phyloP scores from a whole-genome alignment of 169 alveolate species.

The Plasmodium gallinaceum region DNA sequence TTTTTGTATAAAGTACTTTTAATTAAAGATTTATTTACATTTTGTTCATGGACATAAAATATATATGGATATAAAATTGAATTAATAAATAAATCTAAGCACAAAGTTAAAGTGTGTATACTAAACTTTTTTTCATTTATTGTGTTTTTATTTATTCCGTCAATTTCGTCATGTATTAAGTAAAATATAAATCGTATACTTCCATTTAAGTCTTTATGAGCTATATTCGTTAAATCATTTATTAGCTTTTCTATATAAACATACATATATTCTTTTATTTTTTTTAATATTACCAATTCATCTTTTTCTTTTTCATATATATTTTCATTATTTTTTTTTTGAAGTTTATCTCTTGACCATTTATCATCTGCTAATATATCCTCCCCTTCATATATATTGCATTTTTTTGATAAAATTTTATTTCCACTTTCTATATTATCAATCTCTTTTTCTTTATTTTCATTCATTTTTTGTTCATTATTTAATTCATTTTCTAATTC shows the following conservation, averaged over 20 bases:
- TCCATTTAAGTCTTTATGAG: conserved; percentile 61
- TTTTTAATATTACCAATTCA: conserved; percentile 33
- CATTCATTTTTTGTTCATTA: neutral
- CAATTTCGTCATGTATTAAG: conserved; percentile 69
- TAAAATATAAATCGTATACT: conserved; percentile 64
- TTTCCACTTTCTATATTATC: neutral
- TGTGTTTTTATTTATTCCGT: conserved; percentile 33
- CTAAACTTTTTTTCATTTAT: conserved; percentile 46
- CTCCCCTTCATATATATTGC: neutral
- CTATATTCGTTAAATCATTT: conserved; percentile 56
- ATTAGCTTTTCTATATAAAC: conserved; percentile 57
- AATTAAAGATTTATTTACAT: neutral
- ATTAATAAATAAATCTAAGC: conserved; percentile 58
- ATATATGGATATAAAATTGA: conserved; percentile 64
- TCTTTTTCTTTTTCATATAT: conserved; percentile 31
- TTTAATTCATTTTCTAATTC: neutral
- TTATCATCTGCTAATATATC: neutral
- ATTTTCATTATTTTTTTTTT: neutral
- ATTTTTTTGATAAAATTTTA: neutral
- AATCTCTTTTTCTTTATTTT: neutral
- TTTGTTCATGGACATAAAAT: conserved; percentile 58
- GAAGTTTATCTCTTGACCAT: neutral
- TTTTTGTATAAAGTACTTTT: conserved; percentile 26
- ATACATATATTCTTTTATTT: conserved; percentile 58
- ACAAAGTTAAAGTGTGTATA: conserved; percentile 58